Base-by-base conservation (phyloP, 139 green algal species). In the Spirogloea muscicola region DNA sequence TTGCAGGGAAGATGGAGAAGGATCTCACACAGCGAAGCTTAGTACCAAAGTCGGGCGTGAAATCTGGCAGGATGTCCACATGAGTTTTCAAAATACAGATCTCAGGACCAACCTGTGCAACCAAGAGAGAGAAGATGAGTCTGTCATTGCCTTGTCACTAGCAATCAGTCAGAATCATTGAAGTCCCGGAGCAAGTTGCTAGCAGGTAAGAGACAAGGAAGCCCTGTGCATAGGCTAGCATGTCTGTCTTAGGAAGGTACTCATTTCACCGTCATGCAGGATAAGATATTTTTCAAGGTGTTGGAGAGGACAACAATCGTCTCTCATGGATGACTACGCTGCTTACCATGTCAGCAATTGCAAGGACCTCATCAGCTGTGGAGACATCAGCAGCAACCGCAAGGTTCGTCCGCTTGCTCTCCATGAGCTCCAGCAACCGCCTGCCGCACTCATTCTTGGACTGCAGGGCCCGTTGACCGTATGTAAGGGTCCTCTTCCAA, bases 71-170 rank as follows among this genome's bases (percentile, higher is more conserved):
- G 37, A 95, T 89, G 84, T 98, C 94, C 2, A 98, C 93, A 81
- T 99, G 95, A 2, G 95, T 99, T 82, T 99, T 99, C 68, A 99
- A 87, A 42, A 97, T 87, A 69, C 90, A 95, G 76, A 99, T 96
- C 80, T 97, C 85, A 2, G 93, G 93, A 3, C 94, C 94, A 7
- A 93, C 40, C 85, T 84, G 67, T 33, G 37, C 2, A 62, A 76
- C 2, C 18, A 25, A 64, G 36, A 33, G 42, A 37, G 33, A 6
- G 31, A 10, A 31, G 34, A 27, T 7, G 49, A 37, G 27, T 43
- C 31, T 5, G 27, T 13, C 40, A 72, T 42, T 49, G 1, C 4
- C 61, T 46, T 13, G 13, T 13, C 13, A 21, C 46, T 21, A 55
- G n/a, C n/a, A n/a, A n/a, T n/a, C n/a, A n/a, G n/a, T n/a, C n/a